These are phyloP conservation scores for Corylus americana DNA, from an alignment of 306 rosid genomes.

Conservation along the genomic window DNA sequence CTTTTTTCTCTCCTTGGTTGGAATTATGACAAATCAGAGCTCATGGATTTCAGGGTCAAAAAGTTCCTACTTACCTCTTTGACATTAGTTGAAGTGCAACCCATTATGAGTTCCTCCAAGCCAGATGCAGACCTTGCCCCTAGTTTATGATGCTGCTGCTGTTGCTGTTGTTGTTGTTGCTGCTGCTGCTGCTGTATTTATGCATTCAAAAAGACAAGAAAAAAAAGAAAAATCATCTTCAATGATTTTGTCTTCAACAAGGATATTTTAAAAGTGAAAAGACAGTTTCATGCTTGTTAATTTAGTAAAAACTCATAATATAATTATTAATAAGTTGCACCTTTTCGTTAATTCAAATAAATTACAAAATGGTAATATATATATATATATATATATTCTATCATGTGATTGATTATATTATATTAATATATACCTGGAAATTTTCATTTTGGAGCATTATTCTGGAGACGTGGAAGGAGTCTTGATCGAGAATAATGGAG, in stretches of 20 bases:
- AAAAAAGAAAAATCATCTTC: conserved; percentile 21
- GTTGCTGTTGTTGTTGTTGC: conserved; percentile 36
- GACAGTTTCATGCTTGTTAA: conserved; percentile 42
- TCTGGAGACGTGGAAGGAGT: conserved; percentile 61
- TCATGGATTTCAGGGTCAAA: conserved; percentile 67
- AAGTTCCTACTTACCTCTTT: conserved; percentile 71
- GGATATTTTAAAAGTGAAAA: conserved; percentile 39
- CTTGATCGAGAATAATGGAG: conserved; percentile 78
- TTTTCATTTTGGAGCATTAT: conserved; percentile 74
- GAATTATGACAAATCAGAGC: conserved; percentile 41
- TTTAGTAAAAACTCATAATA: not conserved
- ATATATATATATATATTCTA: no score
- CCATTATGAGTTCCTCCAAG: conserved; percentile 98
- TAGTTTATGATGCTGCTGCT: conserved; percentile 77
- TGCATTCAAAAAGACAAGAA: conserved; percentile 27
- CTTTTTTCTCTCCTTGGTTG: conserved; percentile 21
- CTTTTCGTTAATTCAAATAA: not conserved
- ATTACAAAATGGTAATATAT: no score
- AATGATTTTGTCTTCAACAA: conserved; percentile 53
- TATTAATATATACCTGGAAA: conserved; percentile 55
- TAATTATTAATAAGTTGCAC: not conserved
- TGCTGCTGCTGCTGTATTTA: conserved; percentile 43
- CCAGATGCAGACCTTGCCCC: conserved; percentile 93
- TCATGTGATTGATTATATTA: no score
- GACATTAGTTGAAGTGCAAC: conserved; percentile 84